Percentiles rank a stretch among this genome's conserved stretches.
Conservation (phyloP, 805 yeast species). For the Jamesozyma jinghongensis region DNA sequence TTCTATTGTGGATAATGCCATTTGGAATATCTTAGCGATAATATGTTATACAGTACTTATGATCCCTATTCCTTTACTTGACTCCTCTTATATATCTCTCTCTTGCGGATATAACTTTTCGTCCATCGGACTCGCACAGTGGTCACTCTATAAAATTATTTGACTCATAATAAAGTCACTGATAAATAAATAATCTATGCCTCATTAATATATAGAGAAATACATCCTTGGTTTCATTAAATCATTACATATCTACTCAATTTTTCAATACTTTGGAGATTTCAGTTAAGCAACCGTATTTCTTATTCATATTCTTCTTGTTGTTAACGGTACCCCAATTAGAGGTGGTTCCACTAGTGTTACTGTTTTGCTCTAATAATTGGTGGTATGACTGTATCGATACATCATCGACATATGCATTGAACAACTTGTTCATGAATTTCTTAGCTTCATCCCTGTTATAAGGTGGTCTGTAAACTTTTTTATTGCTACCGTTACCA, state of each 20-base stretch:
- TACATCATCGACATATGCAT: slow-evolving; percentile 4
- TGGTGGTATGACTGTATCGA: slow-evolving; percentile 8
- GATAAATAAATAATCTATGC: too few species aligned
- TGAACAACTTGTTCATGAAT: slow-evolving; percentile 16
- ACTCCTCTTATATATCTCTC: too few species aligned
- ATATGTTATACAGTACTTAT: too few species aligned
- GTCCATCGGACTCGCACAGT: too few species aligned
- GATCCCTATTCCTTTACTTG: too few species aligned
- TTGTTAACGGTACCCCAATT: slow-evolving; percentile 27
- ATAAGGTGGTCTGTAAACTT: slow-evolving; percentile 13
- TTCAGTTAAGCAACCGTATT: slow-evolving; percentile 23
- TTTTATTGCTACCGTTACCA: neutral
- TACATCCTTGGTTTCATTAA: neutral
- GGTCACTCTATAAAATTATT: too few species aligned
- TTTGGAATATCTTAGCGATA: slow-evolving; percentile 1
- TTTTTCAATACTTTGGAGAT: slow-evolving; percentile 20
- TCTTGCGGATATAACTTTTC: too few species aligned
- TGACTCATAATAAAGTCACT: too few species aligned
- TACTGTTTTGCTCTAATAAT: slow-evolving; percentile 1
- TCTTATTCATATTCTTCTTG: slow-evolving; percentile 23
- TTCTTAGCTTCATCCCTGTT: slow-evolving; percentile 22
- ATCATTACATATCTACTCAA: slow-evolving; percentile 1
- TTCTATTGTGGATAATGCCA: slow-evolving; percentile 25
- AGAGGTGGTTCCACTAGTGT: slow-evolving; percentile 10
- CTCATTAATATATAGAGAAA: too few species aligned